Base-by-base conservation (phyloP, 495 filamentous ascomycete genomes). In the Apiosordaria backusii region DNA sequence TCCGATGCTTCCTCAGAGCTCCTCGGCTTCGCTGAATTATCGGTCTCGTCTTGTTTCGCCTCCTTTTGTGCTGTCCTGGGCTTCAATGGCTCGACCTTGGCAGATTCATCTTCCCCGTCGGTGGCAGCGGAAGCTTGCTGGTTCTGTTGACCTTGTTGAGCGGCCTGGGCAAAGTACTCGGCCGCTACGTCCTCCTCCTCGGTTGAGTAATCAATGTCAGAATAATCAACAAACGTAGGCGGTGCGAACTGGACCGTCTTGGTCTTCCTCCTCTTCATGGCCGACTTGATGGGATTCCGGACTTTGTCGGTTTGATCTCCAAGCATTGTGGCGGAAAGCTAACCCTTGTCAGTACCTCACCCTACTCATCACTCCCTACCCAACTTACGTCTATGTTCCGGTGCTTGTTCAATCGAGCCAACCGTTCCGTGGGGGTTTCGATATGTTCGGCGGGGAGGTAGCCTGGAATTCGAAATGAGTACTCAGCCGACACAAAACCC, bases 371-470 rank as follows among this genome's bases (percentile, higher is more conserved):
- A 9, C 10, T 15, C 53, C 62, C 4, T 60, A 6, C 22, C 7
- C 62, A 21, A 81, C 91, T 67, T 85, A 96, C 92, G 81, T 99
- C 95, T 67, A 98, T 92, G 76, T 99, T 99, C 67, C 95, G 84
- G 77, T 99, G 95, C 75, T 99, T 99, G 77, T 99, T 99, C 60
- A 98, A 80, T 68, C 95, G 85, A 35, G 95, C 95, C 54, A 99
- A 77, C 74, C 95, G 85, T 77, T 99, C 95, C 15, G 94, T 97
- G 6, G 96, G 96, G 7, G 96, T 99, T 77, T 99, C 95, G 70
- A 99, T 99, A 75, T 99, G 95, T 73, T 99, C 95, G 6, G 95
- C 95, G 45, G 95, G 95, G 50, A 99, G 80, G 72, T 99, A 99
- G 40, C 95, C 94, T 97, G 58, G 4, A 29, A 67, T 4, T 16